Percentiles rank a stretch among this genome's conserved stretches.
phyloP scores from a whole-genome alignment of 2,329 filamentous ascomycete genomes.

The Huntiella savannae region DNA sequence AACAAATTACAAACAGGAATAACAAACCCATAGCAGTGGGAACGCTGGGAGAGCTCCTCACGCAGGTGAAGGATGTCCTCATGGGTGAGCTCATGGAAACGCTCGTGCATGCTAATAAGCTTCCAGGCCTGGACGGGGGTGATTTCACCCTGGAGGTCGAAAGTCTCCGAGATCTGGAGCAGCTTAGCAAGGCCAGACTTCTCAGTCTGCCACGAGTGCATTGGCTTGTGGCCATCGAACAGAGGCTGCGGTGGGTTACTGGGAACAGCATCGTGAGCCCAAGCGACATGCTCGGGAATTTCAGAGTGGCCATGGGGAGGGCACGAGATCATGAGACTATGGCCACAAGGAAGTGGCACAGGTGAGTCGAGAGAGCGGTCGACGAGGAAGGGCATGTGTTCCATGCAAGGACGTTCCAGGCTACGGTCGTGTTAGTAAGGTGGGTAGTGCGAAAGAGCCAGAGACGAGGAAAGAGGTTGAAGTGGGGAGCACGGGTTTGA shows the following conservation, averaged over 20 bases:
- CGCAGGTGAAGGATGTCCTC: slow-evolving; percentile 55
- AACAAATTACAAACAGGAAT: slow-evolving; percentile 3
- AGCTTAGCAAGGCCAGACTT: slow-evolving; percentile 63
- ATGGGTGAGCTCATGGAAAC: slow-evolving; percentile 43
- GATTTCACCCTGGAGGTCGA: slow-evolving; percentile 75
- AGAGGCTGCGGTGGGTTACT: slow-evolving; percentile 14
- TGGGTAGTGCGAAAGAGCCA: too few relatives aligned
- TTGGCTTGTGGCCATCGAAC: slow-evolving; percentile 25
- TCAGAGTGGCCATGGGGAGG: slow-evolving; percentile 47
- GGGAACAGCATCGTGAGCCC: slow-evolving; percentile 27
- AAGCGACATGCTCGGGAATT: slow-evolving; percentile 30
- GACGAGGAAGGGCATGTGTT: slow-evolving; percentile 66
- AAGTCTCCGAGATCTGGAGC: slow-evolving; percentile 62
- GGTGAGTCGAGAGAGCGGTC: slow-evolving; percentile 20
- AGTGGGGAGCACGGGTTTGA: too few relatives aligned
- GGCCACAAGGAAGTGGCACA: slow-evolving; percentile 48
- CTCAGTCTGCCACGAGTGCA: slow-evolving; percentile 62
- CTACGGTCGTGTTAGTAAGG: slow-evolving; percentile 26
- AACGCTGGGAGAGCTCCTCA: slow-evolving; percentile 56
- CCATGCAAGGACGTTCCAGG: slow-evolving; percentile 84
- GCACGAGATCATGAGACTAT: slow-evolving; percentile 84
- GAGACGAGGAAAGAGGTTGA: too few relatives aligned
- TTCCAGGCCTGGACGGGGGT: slow-evolving; percentile 94
- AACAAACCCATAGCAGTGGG: slow-evolving; percentile 79
- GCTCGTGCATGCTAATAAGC: slow-evolving; percentile 53